A percentile compares a stretch with the other conserved stretches of the same genome.
These are phyloP conservation scores for Acrocalymma vagum DNA, from an alignment of 2,329 filamentous ascomycete genomes.

Conservation along the genomic window DNA sequence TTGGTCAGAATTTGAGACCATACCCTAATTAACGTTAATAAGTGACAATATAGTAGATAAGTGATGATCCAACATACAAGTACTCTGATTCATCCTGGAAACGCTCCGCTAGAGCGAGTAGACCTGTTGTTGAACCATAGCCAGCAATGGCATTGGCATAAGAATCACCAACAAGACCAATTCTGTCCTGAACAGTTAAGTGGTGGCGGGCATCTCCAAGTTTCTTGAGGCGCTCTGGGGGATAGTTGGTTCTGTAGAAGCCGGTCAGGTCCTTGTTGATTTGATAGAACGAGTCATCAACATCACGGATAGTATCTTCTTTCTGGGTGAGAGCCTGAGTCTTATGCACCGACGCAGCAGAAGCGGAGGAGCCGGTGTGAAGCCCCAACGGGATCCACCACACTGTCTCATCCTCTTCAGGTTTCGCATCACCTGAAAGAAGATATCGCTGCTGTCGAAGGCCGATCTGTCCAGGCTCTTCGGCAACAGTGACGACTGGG, in stretches of 20 bases:
- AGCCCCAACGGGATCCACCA: constrained; percentile 97
- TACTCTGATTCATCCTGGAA: constrained; percentile 84
- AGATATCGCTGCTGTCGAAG: constrained; percentile 90
- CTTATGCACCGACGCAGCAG: constrained; percentile 68
- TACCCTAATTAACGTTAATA: constrained; percentile 60
- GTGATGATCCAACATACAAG: constrained; percentile 59
- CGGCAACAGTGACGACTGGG: constrained; percentile 85
- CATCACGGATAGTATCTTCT: constrained; percentile 76
- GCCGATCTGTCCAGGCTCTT: constrained; percentile 82
- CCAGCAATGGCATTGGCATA: constrained; percentile 89
- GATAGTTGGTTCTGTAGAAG: constrained; percentile 94
- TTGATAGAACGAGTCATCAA: constrained; percentile 88
- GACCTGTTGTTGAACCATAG: constrained; percentile 79
- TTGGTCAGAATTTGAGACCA: constrained; percentile 87
- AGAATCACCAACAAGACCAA: constrained; percentile 89
- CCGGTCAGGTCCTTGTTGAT: constrained; percentile 89
- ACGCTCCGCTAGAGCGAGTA: constrained; percentile 85
- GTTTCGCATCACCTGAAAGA: constrained; percentile 87
- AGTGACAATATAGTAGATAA: background rate
- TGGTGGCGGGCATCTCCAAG: constrained; percentile 79
- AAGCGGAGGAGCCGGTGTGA: constrained; percentile 69
- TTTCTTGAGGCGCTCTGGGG: constrained; percentile 80
- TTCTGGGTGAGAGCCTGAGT: constrained; percentile 77
- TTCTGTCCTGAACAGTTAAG: constrained; percentile 87
- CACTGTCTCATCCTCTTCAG: constrained; percentile 87